phyloP scores from a whole-genome alignment of 495 filamentous ascomycete genomes.

The Trichoderma erinaceum region DNA sequence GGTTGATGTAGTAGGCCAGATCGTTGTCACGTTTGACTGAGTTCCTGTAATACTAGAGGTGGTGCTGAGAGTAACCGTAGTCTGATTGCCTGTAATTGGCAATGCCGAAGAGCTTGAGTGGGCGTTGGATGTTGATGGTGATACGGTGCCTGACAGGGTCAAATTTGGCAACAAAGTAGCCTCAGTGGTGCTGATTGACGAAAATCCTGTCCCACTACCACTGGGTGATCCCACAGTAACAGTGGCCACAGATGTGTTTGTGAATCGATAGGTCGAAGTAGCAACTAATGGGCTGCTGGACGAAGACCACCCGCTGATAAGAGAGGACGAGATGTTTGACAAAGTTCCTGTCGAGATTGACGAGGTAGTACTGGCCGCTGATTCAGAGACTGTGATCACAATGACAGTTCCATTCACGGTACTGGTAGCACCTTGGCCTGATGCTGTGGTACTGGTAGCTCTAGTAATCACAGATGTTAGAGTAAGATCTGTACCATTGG shows the following conservation, averaged over 20 bases:
- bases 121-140: neutral
- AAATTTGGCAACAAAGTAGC: neutral
- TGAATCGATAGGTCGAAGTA: constrained; percentile 9
- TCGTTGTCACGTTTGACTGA: neutral
- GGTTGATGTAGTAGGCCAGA: constrained; percentile 12
- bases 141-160: constrained; percentile 6
- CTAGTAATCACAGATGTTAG: neutral
- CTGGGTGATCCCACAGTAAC: neutral
- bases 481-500: neutral
- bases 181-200: neutral
- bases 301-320: neutral
- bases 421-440: neutral
- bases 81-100: neutral
- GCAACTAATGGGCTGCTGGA: neutral
- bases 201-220: neutral
- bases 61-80: neutral
- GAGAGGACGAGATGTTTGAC: neutral
- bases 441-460: neutral
- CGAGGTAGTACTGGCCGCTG: neutral
- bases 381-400: neutral
- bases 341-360: neutral
- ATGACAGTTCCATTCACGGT: neutral
- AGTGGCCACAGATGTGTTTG: neutral
- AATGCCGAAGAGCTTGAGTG: neutral
- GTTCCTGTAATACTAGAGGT: neutral